Evolutionary conservation across 2,329 filamentous ascomycete species (phyloP).

Genomic region (Atkinsonella texensis): DNA sequence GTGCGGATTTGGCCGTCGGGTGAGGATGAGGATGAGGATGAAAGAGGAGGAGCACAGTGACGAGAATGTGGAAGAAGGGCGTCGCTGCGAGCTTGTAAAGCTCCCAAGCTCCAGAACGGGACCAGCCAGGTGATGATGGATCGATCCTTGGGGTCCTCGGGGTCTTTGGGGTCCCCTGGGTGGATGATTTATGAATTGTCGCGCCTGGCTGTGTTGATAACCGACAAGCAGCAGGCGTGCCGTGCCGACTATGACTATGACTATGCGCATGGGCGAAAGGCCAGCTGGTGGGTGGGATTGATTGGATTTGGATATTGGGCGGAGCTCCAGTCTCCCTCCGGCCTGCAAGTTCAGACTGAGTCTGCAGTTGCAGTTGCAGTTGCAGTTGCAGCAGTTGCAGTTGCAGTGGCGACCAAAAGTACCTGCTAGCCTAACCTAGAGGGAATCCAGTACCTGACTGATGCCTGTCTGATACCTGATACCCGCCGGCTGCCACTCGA

Average conservation of each 20-base stretch:
- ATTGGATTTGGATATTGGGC: too few species aligned
- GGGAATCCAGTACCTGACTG: too few species aligned
- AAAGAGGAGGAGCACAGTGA: background rate
- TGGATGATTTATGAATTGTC: background rate
- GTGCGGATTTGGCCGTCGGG: background rate
- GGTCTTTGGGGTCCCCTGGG: background rate
- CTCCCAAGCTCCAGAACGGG: slow-evolving; percentile 5
- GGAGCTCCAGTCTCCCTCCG: background rate
- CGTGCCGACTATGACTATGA: background rate
- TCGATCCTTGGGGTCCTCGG: background rate
- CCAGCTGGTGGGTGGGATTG: slow-evolving; percentile 1
- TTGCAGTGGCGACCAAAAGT: too few species aligned
- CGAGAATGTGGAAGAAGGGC: background rate
- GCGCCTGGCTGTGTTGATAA: background rate
- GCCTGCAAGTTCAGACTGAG: too few species aligned
- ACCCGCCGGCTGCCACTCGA: too few species aligned
- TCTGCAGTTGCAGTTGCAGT: too few species aligned
- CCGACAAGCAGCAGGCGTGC: background rate
- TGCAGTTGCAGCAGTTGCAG: too few species aligned
- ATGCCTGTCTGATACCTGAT: too few species aligned
- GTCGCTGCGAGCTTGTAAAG: slow-evolving; percentile 7
- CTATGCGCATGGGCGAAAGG: background rate
- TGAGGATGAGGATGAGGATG: background rate
- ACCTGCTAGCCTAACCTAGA: too few species aligned
- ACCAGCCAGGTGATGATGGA: slow-evolving; percentile 2